Evolutionary conservation across 768 basidiomycete species (phyloP), one percentile per base, ranked within the genome.

Genomic region (Lactarius psammicola): DNA sequence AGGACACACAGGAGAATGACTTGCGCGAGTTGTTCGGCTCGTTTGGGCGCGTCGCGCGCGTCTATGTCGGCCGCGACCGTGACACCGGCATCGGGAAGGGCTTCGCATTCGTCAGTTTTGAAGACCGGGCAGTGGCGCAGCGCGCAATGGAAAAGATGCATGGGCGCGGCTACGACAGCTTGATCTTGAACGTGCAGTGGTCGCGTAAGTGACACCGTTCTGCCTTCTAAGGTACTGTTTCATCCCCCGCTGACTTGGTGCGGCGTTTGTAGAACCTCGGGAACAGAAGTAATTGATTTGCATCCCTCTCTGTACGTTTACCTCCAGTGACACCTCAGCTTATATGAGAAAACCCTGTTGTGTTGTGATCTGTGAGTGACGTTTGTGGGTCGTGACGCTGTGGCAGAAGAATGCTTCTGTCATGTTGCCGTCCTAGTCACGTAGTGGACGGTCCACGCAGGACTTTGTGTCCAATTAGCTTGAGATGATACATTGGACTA

Each of bases 31-130:
- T 99, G 42, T 98, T 99, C 75, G 85, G 87, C 59, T 76, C 79
- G 23, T 97, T 98, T 76, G 94, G 94, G 0, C 82, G 89, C 18
- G 89, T 95, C 40, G 88, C 87, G 38, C 80, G 97, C 60, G 94
- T 98, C 59, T 98, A 95, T 76, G 91, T 99, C 56, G 97, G 96
- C 30, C 83, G 92, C 54, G 97, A 99, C 75, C 83, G 94, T 60
- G 95, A 97, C 72, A 98, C 96, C 10, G 93, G 95, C 55, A 84
- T 90, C 26, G 95, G 95, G 64, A 97, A 96, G 77, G 96, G 96
- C 57, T 97, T 96, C 75, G 96, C 95, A 18, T 98, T 98, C 71
- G 95, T 99, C 62, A 93, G 90, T 75, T 99, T 97, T 72, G 96
- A 98, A 74, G 88, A 89, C 18, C 81, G 82, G 73, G 80, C 84